A percentile compares a stretch with the other conserved stretches of the same genome.
Evolutionary conservation across 2,329 filamentous ascomycete species (phyloP).

Genomic region (Ophiocordyceps camponoti-floridani): DNA sequence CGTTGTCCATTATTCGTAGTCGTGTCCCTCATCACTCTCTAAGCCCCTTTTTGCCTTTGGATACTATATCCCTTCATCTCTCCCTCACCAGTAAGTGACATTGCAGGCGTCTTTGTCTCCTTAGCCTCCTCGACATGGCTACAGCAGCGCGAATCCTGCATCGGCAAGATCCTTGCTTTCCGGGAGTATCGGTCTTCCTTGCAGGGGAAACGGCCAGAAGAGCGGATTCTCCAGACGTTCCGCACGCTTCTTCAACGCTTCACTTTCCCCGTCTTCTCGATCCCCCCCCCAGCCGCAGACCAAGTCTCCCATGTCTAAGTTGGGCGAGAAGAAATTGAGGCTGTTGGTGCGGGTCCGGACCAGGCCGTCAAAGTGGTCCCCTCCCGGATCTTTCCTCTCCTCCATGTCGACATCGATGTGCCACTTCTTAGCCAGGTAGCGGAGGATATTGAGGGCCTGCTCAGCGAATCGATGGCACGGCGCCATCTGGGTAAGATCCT

Average conservation of each 20-base stretch:
- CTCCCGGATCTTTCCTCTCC: constrained; percentile 6
- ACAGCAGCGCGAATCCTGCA: constrained; percentile 31
- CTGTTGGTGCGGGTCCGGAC: constrained; percentile 30
- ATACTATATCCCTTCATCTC: too few relatives aligned
- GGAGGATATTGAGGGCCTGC: constrained; percentile 40
- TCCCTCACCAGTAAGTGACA: not conserved
- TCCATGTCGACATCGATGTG: constrained; percentile 31
- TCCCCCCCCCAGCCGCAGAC: constrained; percentile 24
- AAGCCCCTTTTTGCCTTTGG: too few relatives aligned
- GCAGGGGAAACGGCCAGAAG: constrained; percentile 44
- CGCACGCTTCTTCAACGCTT: constrained; percentile 8
- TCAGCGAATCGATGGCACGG: constrained; percentile 42
- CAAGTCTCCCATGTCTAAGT: constrained; percentile 28
- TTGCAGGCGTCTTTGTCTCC: not conserved
- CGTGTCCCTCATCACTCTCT: too few relatives aligned
- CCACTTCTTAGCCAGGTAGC: constrained; percentile 40
- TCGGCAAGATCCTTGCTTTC: constrained; percentile 26
- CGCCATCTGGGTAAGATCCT: constrained; percentile 41
- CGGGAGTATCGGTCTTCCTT: constrained; percentile 35
- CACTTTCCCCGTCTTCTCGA: constrained; percentile 2
- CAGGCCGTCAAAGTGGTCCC: constrained; percentile 19
- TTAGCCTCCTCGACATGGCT: not conserved
- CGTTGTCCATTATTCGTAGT: too few relatives aligned
- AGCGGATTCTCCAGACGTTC: constrained; percentile 31
- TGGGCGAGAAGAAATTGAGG: constrained; percentile 39